Evolutionary conservation across 1,284 basidiomycete species (phyloP), one percentile per base, ranked within the genome.

Genomic region (Gymnopus androsaceus): DNA sequence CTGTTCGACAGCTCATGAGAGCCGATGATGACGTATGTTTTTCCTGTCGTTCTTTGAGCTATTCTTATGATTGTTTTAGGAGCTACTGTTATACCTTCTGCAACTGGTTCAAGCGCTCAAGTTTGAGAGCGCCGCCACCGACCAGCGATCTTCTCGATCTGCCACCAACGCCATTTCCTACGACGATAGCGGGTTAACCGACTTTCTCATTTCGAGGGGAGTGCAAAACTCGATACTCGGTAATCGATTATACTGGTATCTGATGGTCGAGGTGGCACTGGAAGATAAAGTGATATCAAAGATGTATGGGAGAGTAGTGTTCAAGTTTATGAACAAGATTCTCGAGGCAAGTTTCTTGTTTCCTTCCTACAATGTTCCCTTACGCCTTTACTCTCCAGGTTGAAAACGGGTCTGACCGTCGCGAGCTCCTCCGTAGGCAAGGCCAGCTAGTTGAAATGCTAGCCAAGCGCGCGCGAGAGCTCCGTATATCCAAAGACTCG

Each of bases 61-160:
- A 38, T 61, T 53, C n/a, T 23, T 46, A 9, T 8, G 3, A 34
- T 7, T 36, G 17, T 48, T 17, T 38, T 68, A 96, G 91, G 96
- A 99, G 69, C 80, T 99, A 3, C 78, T 94, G 51, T 71, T 98
- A 1, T 99, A 99, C 69, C 80, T 99, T 1, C 75, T 99, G 4
- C 97, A 99, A 72, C 84, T 99, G 2, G 96, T 99, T 0, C 97
- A 99, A 74, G 95, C 96, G 0, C 84, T 99, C 63, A 98, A 97
- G 68, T 98, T 98, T 61, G 95, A 98, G 67, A 90, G 82, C 62
- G 77, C 83, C 1, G 87, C 86, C 2, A 86, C 81, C 52, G 88
- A 91, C 57, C 84, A 88, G 63, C 77, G 82, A 51, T 85, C 83
- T 6, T 79, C 85, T 45, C 75, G 88, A 58, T 81, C 87, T 14